Evolutionary conservation across 1,284 basidiomycete species (phyloP).

Genomic region (Stereum hirsutum): DNA sequence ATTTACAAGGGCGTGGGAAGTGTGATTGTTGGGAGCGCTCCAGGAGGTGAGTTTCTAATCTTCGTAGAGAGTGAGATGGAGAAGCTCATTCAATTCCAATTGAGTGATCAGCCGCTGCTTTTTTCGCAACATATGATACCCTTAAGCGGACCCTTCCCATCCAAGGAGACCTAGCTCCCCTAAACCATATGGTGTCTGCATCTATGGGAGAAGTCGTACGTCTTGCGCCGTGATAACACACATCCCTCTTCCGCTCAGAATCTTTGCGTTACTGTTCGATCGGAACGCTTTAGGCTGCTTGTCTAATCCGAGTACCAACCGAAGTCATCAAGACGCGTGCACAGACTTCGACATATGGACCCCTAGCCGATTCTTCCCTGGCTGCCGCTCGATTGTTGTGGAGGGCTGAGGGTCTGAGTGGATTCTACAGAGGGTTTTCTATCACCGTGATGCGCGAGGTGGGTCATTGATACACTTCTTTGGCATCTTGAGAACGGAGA

Average conservation of each 20-base stretch:
- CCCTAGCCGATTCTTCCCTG: slow-evolving; percentile 34
- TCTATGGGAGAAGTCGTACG: slow-evolving; percentile 79
- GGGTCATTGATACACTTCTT: slow-evolving; percentile 12
- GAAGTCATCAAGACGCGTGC: slow-evolving; percentile 88
- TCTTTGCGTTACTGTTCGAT: slow-evolving; percentile 9
- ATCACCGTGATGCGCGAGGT: slow-evolving; percentile 76
- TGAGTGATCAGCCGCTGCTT: slow-evolving; percentile 68
- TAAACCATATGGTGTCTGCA: slow-evolving; percentile 78
- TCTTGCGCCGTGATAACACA: slow-evolving; percentile 2
- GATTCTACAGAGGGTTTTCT: slow-evolving; percentile 76
- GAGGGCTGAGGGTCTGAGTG: slow-evolving; percentile 49
- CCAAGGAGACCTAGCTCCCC: slow-evolving; percentile 45
- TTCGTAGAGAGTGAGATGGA: too few species aligned
- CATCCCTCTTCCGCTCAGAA: slow-evolving; percentile 12
- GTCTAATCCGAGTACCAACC: slow-evolving; percentile 88
- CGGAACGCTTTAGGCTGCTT: slow-evolving; percentile 63
- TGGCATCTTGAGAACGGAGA: neutral
- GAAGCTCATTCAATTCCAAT: neutral
- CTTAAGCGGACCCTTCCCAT: slow-evolving; percentile 72
- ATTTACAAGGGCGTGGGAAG: slow-evolving; percentile 95
- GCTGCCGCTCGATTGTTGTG: slow-evolving; percentile 39
- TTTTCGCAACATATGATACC: slow-evolving; percentile 93
- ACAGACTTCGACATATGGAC: slow-evolving; percentile 67
- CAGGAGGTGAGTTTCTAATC: slow-evolving; percentile 63
- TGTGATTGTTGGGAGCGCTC: slow-evolving; percentile 92